Evolutionary conservation across 306 rosid species (phyloP).

Genomic region (Lablab purpureus): DNA sequence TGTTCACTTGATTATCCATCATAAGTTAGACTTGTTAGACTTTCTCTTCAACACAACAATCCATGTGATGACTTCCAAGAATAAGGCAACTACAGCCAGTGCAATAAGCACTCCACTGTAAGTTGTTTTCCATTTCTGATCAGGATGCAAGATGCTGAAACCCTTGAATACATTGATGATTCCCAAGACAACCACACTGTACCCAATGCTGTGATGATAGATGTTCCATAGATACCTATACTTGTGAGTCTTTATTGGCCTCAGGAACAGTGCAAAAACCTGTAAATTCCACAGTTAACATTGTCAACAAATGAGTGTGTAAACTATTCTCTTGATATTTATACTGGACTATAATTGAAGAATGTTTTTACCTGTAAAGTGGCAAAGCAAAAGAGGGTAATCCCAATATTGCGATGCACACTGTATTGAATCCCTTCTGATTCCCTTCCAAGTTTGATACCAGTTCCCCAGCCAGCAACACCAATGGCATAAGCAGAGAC

Average conservation of each 20-base stretch:
- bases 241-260: conserved; percentile 85
- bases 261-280: conserved; percentile 80
- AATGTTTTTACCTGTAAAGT: conserved; percentile 71
- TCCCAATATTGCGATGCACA: conserved; percentile 78
- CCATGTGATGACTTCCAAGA: conserved; percentile 86
- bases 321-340: no score
- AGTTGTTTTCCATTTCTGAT: conserved; percentile 63
- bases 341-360: neutral
- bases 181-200: conserved; percentile 60
- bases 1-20: conserved; percentile 43
- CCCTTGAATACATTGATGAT: conserved; percentile 81
- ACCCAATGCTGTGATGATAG: conserved; percentile 84
- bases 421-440: conserved; percentile 52
- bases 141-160: conserved; percentile 62
- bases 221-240: conserved; percentile 76
- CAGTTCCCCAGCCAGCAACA: conserved; percentile 94
- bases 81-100: conserved; percentile 61
- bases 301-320: no score
- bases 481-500: conserved; percentile 80
- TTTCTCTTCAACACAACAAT: conserved; percentile 68
- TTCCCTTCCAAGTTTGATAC: conserved; percentile 81
- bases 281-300: conserved; percentile 34
- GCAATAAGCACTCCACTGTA: conserved; percentile 53
- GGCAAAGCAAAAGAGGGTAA: conserved; percentile 71
- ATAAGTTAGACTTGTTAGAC: conserved; percentile 52